Evolutionary conservation across 768 basidiomycete genomes (phyloP), one percentile per base, ranked within the genome.

Genomic region (Pleurotus djamor): DNA sequence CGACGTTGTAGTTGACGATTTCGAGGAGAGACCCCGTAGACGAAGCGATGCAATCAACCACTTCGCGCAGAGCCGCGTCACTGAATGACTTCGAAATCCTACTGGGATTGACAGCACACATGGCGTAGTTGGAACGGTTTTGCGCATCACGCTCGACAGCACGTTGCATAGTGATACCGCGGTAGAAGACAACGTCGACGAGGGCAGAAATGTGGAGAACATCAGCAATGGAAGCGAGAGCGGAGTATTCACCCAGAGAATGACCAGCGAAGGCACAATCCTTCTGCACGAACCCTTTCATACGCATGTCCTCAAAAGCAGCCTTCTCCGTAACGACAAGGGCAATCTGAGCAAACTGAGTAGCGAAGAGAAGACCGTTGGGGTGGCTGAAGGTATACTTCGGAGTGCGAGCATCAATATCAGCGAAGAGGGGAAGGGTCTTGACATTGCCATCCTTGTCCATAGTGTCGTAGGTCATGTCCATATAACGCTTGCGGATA

Each of bases 101-200:
- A 65, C 93, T 89, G 3, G 96, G 96, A 72, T 99, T 98, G 66
- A 97, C 92, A n/a, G 97, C 96, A 73, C 95, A 96, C 97, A 99
- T 98, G 7, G 94, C 96, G 67, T 98, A 99, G 71, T 96, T 94
- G 28, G 94, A 96, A 38, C 97, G 86, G 68, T 96, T 96, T 59
- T 91, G 79, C 1, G 89, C 80, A 69, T 99, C 97, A 35, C 97
- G 93, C 74, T 97, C 94, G 59, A 99, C 97, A 32, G 97, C 97
- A 21, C 97, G 94, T 69, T 98, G 97, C 97, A 98, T 99, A 37
- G 97, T 99, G 69, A 99, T 96, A 66, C 97, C 97, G 71, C 97
- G 94, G 74, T 98, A 99, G 83, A 99, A 99, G 32, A 99, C 96
- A 68, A 99, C 93, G 65, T 99, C 97, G 67, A 96, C 94, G 50